Evolutionary conservation across 31 red algal species (phyloP).

Genomic region (Odonthalia washingtoniensis): DNA sequence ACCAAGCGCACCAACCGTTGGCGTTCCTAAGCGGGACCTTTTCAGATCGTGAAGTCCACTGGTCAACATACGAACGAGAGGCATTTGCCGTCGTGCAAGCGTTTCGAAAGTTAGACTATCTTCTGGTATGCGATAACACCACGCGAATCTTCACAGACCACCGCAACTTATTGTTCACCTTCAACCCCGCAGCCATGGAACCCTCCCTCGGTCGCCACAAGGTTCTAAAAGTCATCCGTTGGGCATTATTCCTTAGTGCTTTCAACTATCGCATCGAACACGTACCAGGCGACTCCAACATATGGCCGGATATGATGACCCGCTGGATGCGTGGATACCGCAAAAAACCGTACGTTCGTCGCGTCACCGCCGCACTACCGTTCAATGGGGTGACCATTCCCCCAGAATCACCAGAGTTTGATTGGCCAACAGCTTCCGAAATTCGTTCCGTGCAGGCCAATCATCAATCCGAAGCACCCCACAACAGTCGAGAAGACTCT

Average conservation of each 20-base stretch:
- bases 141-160: conserved; percentile 40
- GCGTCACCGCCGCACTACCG: conserved; percentile 20
- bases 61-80: conserved; percentile 50
- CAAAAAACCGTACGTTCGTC: conserved; percentile 25
- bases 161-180: too few species aligned
- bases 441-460: conserved; percentile 21
- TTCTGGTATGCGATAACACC: conserved; percentile 35
- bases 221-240: conserved; percentile 52
- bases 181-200: too few species aligned
- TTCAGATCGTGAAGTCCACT: conserved; percentile 11
- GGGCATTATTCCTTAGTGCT: conserved; percentile 43
- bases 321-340: conserved; percentile 35
- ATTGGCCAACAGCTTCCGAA: conserved; percentile 39
- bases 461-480: not conserved
- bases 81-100: conserved; percentile 48
- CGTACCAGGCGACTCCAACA: conserved; percentile 45
- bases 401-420: conserved; percentile 39
- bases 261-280: conserved; percentile 55
- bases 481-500: not conserved
- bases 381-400: conserved; percentile 44
- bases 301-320: too few species aligned
- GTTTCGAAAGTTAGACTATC: conserved; percentile 44
- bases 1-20: conserved; percentile 44
- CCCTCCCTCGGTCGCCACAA: too few species aligned
- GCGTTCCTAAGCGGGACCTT: conserved; percentile 21